Conservation (phyloP, 208 protist species). For the Trichomonas gallinae region DNA sequence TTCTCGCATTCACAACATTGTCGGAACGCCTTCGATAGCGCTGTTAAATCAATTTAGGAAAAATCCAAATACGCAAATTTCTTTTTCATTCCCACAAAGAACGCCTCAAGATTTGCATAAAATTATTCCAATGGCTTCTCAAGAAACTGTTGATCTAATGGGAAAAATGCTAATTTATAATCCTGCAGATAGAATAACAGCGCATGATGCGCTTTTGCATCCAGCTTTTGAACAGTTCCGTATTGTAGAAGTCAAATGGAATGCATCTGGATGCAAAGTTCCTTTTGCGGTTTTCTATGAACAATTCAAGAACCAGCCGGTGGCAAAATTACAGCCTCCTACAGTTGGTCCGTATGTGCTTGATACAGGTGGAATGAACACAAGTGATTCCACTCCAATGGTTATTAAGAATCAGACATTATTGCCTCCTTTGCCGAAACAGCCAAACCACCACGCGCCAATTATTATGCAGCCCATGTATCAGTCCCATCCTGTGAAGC, state of each 20-base stretch:
- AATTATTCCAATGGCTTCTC: background rate
- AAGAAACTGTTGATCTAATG: conserved; percentile 3
- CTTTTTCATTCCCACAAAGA: background rate
- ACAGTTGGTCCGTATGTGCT: background rate
- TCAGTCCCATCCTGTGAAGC: background rate
- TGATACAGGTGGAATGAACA: background rate
- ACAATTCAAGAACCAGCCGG: background rate
- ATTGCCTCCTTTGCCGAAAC: background rate
- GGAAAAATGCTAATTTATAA: background rate
- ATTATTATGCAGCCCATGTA: background rate
- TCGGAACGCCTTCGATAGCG: background rate
- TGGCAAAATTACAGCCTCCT: background rate
- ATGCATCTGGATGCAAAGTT: background rate
- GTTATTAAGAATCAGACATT: background rate
- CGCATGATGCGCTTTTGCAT: background rate
- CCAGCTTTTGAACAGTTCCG: background rate
- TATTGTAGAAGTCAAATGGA: background rate
- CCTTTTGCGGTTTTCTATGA: background rate
- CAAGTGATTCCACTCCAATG: background rate
- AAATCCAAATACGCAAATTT: background rate
- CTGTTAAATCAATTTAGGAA: background rate
- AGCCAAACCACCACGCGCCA: background rate
- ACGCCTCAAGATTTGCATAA: background rate
- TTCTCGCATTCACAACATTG: background rate
- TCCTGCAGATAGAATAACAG: background rate